Conservation (phyloP, 805 yeast species). For the Grigorovia humatica region DNA sequence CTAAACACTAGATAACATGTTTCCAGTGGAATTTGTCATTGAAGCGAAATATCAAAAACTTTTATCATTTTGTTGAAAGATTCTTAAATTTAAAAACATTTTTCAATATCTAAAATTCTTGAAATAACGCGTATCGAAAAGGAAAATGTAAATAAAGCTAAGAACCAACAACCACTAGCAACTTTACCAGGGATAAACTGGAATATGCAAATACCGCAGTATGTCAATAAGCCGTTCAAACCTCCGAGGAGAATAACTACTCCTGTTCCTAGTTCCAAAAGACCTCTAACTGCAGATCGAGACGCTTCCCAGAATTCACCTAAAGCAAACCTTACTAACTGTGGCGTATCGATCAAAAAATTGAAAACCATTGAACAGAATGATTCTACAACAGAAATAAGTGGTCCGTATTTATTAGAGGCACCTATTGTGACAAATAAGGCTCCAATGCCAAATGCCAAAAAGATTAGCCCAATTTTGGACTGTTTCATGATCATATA, state of each 20-base stretch:
- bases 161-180: neutral
- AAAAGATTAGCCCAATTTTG: neutral
- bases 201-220: conserved; percentile 20
- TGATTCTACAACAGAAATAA: neutral
- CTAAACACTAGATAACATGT: too few species aligned
- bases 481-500: conserved; percentile 38
- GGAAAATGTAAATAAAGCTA: neutral
- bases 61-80: too few species aligned
- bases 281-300: neutral
- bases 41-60: too few species aligned
- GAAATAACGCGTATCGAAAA: neutral
- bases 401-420: neutral
- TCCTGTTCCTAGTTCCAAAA: neutral
- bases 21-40: too few species aligned
- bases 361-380: neutral
- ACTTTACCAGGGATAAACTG: neutral
- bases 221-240: conserved; percentile 41
- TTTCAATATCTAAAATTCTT: too few species aligned
- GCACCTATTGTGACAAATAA: neutral
- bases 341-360: neutral
- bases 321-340: too few species aligned
- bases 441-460: neutral
- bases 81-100: too few species aligned
- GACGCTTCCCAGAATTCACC: too few species aligned
- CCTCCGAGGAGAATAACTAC: conserved; percentile 30